phyloP scores from a whole-genome alignment of 2,329 filamentous ascomycete species.

The Arthrobotrys sinensis region DNA sequence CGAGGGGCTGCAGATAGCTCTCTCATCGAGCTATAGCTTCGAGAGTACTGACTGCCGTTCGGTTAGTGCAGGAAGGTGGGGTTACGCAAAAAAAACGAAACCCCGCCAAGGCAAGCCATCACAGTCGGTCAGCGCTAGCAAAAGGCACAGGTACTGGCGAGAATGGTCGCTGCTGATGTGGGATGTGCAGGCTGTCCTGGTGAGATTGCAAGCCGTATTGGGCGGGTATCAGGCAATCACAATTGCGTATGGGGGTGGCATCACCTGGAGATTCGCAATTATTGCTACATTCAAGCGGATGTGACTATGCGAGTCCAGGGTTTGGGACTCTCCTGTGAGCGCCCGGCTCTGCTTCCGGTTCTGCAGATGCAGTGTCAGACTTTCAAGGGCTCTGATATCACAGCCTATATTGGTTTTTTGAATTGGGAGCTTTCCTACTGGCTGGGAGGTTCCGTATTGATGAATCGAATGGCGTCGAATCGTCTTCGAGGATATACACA shows the following conservation, averaged over 20 bases:
- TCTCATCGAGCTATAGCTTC: background rate
- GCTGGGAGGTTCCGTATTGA: background rate
- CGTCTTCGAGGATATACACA: background rate
- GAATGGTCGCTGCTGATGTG: constrained; percentile 18
- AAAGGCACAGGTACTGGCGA: constrained; percentile 3
- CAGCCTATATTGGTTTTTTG: constrained; percentile 36
- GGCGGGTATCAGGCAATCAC: constrained; percentile 19
- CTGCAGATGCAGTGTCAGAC: constrained; percentile 33
- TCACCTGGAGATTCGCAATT: constrained; percentile 23
- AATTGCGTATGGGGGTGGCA: background rate
- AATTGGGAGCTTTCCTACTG: constrained; percentile 5
- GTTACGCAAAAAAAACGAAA: constrained; percentile 28
- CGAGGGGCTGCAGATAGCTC: constrained; percentile 33
- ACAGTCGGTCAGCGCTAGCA: constrained; percentile 47
- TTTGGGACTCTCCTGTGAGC: background rate
- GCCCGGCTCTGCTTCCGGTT: constrained; percentile 20
- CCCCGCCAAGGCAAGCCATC: constrained; percentile 46
- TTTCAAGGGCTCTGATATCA: constrained; percentile 30
- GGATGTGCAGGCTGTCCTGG: constrained; percentile 20
- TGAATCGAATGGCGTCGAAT: background rate
- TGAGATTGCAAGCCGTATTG: constrained; percentile 37
- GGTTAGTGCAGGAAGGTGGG: constrained; percentile 56
- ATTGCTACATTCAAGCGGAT: constrained; percentile 10
- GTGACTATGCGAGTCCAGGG: constrained; percentile 12
- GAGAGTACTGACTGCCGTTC: constrained; percentile 19